Conservation (phyloP, 129 eudicot species). For the Flaveria linearis region DNA sequence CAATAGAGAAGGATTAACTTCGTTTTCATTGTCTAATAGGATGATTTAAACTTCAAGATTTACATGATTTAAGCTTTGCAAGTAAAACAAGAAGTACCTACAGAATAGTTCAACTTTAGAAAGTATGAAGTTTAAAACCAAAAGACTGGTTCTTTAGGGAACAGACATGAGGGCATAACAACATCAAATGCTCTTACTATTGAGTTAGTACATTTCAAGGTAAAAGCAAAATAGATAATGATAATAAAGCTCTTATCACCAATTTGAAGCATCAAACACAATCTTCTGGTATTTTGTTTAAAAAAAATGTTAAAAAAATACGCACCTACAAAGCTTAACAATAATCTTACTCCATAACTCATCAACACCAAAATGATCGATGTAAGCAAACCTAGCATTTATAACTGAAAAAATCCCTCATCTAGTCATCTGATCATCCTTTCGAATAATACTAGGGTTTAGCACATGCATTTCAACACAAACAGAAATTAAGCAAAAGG, state of each 20-base stretch:
- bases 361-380: background rate
- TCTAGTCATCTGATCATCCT: background rate
- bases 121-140: too few relatives aligned
- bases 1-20: background rate
- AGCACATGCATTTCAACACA: slow-evolving; percentile 9
- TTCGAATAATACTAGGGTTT: slow-evolving; percentile 19
- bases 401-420: background rate
- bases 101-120: too few relatives aligned
- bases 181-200: background rate
- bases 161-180: background rate
- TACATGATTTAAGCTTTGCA: background rate
- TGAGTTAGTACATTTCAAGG: background rate
- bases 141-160: too few relatives aligned
- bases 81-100: too few relatives aligned
- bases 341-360: background rate
- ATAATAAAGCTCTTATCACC: background rate
- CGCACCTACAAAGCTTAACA: background rate
- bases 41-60: slow-evolving; percentile 14
- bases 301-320: too few relatives aligned
- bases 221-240: background rate
- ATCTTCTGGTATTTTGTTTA: too few relatives aligned
- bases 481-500: slow-evolving; percentile 1
- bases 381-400: slow-evolving; percentile 13
- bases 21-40: background rate
- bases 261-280: background rate